A percentile compares a stretch with the other conserved stretches of the same genome.
phyloP scores from a whole-genome alignment of 352 stramenopile species.

The Aphanomyces cochlioides region DNA sequence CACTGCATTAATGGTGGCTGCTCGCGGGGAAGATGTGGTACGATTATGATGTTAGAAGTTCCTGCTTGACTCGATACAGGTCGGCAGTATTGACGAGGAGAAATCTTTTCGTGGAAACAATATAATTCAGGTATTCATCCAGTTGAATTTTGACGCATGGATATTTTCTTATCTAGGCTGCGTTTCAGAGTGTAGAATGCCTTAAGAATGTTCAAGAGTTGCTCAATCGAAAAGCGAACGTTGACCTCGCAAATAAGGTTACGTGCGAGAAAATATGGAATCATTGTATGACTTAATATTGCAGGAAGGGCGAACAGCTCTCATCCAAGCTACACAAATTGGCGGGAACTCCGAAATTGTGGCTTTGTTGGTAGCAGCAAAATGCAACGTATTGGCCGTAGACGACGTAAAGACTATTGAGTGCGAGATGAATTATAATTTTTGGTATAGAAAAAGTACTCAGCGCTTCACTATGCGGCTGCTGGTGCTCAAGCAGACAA shows the following conservation, averaged over 20 bases:
- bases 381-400: not conserved
- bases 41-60: not conserved
- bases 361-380: not conserved
- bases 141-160: no score
- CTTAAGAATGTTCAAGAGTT: not conserved
- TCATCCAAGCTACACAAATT: not conserved
- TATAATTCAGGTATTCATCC: no score
- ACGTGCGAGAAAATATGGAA: no score
- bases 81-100: no score
- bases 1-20: not conserved
- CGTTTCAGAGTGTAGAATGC: not conserved
- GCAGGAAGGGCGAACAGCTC: conserved; percentile 5
- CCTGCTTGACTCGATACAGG: no score
- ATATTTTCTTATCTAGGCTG: no score
- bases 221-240: not conserved
- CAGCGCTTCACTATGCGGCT: conserved; percentile 60
- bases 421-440: not conserved
- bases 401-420: not conserved
- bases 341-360: not conserved
- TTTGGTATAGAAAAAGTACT: conserved; percentile 43
- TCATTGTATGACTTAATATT: not conserved
- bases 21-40: not conserved
- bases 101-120: no score
- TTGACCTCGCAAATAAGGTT: conserved; percentile 1
- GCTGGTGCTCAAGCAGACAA: conserved; percentile 49